phyloP scores from a whole-genome alignment of 73 alveolate species.

The Blepharisma stoltei region DNA sequence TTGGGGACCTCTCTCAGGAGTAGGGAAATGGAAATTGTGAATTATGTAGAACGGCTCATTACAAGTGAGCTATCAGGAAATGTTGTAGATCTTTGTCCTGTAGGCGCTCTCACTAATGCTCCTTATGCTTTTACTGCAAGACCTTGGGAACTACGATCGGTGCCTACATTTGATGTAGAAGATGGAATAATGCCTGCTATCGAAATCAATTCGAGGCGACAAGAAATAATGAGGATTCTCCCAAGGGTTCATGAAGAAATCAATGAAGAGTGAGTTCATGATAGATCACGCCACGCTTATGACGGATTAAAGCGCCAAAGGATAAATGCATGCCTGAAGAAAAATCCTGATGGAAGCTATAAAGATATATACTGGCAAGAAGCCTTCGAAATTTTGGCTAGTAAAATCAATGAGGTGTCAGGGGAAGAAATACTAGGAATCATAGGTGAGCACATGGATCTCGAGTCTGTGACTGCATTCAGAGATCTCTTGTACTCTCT shows the following conservation, averaged over 20 bases:
- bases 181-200: conserved; percentile 68
- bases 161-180: conserved; percentile 71
- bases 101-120: conserved; percentile 79
- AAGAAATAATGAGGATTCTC: conserved; percentile 78
- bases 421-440: conserved; percentile 74
- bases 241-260: conserved; percentile 84
- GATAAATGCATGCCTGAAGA: conserved; percentile 58
- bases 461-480: conserved; percentile 69
- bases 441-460: conserved; percentile 72
- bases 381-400: conserved; percentile 60
- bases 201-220: conserved; percentile 77
- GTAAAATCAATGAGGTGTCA: conserved; percentile 42
- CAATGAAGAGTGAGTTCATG: conserved; percentile 82
- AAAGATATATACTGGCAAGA: conserved; percentile 76
- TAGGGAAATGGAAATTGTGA: conserved; percentile 67
- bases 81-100: conserved; percentile 86
- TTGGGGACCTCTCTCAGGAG: conserved; percentile 87
- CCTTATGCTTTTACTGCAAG: conserved; percentile 80
- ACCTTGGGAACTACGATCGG: conserved; percentile 84
- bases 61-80: conserved; percentile 81
- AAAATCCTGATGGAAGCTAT: conserved; percentile 60
- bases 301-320: conserved; percentile 82
- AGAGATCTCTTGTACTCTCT: conserved; percentile 66
- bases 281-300: conserved; percentile 78
- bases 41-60: conserved; percentile 71